Percentiles rank a stretch among this genome's conserved stretches.
Conservation (phyloP, 345 rosid species). For the Arabis hirsuta region DNA sequence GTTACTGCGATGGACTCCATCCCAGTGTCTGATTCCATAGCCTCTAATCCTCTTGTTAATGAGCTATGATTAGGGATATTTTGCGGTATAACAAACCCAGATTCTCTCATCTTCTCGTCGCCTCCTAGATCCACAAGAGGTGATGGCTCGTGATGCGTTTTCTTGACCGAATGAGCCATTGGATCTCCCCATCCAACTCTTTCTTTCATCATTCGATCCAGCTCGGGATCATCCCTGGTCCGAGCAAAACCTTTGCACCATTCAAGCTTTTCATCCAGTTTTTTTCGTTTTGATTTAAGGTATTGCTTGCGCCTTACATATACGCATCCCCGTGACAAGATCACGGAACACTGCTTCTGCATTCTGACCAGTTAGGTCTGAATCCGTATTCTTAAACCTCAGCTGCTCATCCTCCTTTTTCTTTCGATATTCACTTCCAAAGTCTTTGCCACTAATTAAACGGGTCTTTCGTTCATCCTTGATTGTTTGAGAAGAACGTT, state of each 20-base stretch:
- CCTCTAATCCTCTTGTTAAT: no score
- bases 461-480: constrained; percentile 64
- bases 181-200: constrained; percentile 91
- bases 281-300: constrained; percentile 57
- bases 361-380: constrained; percentile 70
- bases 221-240: constrained; percentile 91
- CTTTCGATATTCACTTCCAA: constrained; percentile 59
- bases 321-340: constrained; percentile 68
- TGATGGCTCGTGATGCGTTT: constrained; percentile 48
- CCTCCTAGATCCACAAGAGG: constrained; percentile 77
- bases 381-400: constrained; percentile 77
- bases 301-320: constrained; percentile 80
- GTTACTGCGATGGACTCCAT: constrained; percentile 6
- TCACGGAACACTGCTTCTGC: constrained; percentile 91
- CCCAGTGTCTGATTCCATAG: neutral
- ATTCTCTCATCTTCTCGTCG: constrained; percentile 83
- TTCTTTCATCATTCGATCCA: constrained; percentile 75
- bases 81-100: constrained; percentile 90
- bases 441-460: constrained; percentile 67
- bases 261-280: constrained; percentile 72
- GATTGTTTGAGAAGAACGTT: constrained; percentile 33
- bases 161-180: constrained; percentile 96
- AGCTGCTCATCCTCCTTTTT: constrained; percentile 59
- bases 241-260: constrained; percentile 99
- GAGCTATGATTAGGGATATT: constrained; percentile 49